phyloP scores from a whole-genome alignment of 306 rosid genomes.

The Psophocarpus tetragonolobus region DNA sequence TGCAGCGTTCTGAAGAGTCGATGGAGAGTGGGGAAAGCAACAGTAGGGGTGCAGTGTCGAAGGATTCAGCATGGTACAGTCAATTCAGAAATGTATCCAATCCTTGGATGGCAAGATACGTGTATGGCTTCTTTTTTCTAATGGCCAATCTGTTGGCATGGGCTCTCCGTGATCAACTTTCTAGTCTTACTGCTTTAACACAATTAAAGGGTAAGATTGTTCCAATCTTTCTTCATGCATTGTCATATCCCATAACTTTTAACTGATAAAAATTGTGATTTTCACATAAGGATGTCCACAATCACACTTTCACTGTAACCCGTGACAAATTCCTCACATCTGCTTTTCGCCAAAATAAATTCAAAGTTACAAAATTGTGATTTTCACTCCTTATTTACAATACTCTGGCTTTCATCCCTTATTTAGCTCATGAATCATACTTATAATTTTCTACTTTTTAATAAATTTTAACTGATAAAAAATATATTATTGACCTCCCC shows the following conservation, averaged over 20 bases:
- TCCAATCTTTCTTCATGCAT: conserved; percentile 27
- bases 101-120: conserved; percentile 98
- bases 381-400: too few species aligned
- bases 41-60: neutral
- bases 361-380: too few species aligned
- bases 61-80: conserved; percentile 57
- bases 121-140: conserved; percentile 74
- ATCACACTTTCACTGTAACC: too few species aligned
- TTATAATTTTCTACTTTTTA: too few species aligned
- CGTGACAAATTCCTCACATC: too few species aligned
- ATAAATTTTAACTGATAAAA: too few species aligned
- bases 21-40: conserved; percentile 54
- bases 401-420: too few species aligned
- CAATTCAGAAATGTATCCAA: conserved; percentile 81
- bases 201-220: conserved; percentile 65
- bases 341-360: too few species aligned
- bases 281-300: too few species aligned
- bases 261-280: too few species aligned
- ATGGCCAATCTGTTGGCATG: conserved; percentile 77
- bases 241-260: neutral
- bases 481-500: too few species aligned
- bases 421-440: too few species aligned
- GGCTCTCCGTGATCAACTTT: conserved; percentile 83
- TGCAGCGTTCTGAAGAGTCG: conserved; percentile 9
- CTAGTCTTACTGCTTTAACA: conserved; percentile 51